Evolutionary conservation across 2,329 filamentous ascomycete genomes (phyloP).

Genomic region (Cercospora sp.): DNA sequence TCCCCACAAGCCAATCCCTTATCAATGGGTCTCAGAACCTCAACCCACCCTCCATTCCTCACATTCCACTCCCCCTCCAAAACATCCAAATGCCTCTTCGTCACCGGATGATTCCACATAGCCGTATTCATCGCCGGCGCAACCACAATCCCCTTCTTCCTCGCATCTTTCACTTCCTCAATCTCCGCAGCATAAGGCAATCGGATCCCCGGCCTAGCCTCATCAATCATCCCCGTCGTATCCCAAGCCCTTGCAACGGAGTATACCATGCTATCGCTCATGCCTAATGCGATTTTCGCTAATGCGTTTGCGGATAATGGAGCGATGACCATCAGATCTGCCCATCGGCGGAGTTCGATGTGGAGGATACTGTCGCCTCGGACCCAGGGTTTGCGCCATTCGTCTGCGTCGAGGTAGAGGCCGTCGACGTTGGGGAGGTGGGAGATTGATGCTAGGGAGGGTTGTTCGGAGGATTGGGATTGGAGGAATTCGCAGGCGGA

Average conservation of each 20-base stretch:
- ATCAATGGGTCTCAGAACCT: conserved; percentile 69
- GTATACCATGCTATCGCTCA: conserved; percentile 72
- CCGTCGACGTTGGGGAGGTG: conserved; percentile 71
- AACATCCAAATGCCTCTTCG: conserved; percentile 66
- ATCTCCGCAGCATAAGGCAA: conserved; percentile 23
- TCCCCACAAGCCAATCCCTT: conserved; percentile 86
- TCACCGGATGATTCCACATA: conserved; percentile 88
- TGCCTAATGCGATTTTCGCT: conserved; percentile 77
- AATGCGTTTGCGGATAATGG: conserved; percentile 82
- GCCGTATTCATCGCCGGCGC: conserved; percentile 84
- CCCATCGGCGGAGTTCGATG: conserved; percentile 83
- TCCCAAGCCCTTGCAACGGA: conserved; percentile 88
- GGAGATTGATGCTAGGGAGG: conserved; percentile 60
- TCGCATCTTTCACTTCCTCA: conserved; percentile 25
- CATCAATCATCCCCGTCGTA: conserved; percentile 60
- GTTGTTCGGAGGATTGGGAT: conserved; percentile 76
- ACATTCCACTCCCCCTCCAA: conserved; percentile 75
- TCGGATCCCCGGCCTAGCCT: conserved; percentile 28
- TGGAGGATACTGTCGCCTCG: conserved; percentile 80
- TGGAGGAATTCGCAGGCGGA: conserved; percentile 73
- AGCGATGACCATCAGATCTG: conserved; percentile 74
- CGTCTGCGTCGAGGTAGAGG: conserved; percentile 79
- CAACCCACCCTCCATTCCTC: conserved; percentile 56
- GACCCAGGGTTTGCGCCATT: conserved; percentile 79
- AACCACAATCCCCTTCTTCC: conserved; percentile 69